Evolutionary conservation across 352 stramenopile genomes (phyloP), one percentile per base, ranked within the genome.

Genomic region (Pythium coloratum): DNA sequence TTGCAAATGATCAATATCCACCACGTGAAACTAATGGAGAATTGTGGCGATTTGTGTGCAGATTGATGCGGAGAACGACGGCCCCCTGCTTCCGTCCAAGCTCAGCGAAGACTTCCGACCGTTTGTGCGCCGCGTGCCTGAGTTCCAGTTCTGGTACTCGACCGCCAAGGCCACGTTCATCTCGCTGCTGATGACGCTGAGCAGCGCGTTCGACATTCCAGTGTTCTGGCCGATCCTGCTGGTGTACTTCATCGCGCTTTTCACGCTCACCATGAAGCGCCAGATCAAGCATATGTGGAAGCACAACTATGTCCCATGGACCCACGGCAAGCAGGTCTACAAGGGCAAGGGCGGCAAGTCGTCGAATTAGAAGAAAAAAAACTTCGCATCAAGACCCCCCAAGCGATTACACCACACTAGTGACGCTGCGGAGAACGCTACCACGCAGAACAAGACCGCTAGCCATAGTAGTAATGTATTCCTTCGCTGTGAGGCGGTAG

Each of bases 231-330:
- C 97, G 20, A 99, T 99, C 72, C 75, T 99, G 63, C 79, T 99
- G 32, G 84, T 99, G 66, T 99, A 99, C 87, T 99, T 99, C 78
- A 96, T 99, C 72, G 88, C 98, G 58, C 86, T 99, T 18, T 99
- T 99, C 73, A 93, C 98, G 78, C 89, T 99, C 71, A 99, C 97
- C 20, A 99, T 99, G 97, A 99, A 99, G 84, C 90, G 96, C 73
- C 97, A 99, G 87, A 99, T 99, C 80, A 95, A 97, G 77, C 97
- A 99, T 82, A 99, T 99, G 97, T 99, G 98, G 87, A 99, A 99
- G 82, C 95, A 99, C 86, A 98, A 98, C 75, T 99, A 99, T 77
- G 96, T 99, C 8, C 97, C 97, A 24, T 99, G 97, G 83, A 96
- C 80, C 72, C 97, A 95, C 71, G 96, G 96, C 66, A 99, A 99